Conservation (phyloP, 208 protist species). For the Acanthamoeba culbertsoni region DNA sequence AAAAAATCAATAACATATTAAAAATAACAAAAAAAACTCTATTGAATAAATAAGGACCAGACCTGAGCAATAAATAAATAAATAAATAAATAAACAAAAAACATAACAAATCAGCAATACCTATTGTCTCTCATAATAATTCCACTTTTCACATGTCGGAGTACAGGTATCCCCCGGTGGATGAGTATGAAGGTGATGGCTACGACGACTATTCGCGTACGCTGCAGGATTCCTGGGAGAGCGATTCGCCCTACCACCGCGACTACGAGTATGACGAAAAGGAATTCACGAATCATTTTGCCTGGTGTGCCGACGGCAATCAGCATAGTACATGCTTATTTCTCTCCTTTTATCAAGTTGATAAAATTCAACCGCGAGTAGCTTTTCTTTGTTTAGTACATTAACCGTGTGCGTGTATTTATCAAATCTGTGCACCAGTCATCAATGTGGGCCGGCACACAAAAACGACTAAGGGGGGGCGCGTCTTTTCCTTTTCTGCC, state of each 20-base stretch:
- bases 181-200: constrained; percentile 19
- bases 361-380: no score
- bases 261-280: constrained; percentile 18
- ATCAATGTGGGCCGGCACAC: constrained; percentile 14
- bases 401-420: no score
- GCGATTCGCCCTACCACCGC: background rate
- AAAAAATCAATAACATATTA: no score
- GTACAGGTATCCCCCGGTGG: background rate
- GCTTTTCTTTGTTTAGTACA: no score
- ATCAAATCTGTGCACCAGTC: no score
- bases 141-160: background rate
- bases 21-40: no score
- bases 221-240: background rate
- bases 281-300: background rate
- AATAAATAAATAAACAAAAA: no score
- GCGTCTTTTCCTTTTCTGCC: constrained; percentile 25
- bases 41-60: no score
- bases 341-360: background rate
- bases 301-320: background rate
- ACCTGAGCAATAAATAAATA: no score
- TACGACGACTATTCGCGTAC: constrained; percentile 20
- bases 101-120: no score
- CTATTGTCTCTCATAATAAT: no score
- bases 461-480: background rate
- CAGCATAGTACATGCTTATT: background rate